Base-by-base conservation (phyloP, 495 filamentous ascomycete species). In the Astrothelium subdiscretum region DNA sequence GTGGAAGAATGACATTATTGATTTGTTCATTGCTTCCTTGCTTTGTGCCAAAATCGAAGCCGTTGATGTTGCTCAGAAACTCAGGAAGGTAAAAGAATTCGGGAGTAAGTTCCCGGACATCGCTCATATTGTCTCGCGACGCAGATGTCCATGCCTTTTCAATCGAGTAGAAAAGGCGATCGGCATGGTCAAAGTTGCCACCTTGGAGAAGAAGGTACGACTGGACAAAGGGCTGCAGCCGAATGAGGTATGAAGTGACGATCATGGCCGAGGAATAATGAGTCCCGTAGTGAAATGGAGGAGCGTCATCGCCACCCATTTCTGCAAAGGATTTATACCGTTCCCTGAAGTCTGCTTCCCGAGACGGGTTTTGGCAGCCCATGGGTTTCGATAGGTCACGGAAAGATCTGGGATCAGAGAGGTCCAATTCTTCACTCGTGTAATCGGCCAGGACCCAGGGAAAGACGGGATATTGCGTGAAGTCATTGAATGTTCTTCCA, bases 181-280 rank as follows among this genome's bases (percentile, higher is more conserved):
- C 95, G 6, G 94, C 87, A 72, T 98, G 94, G 70, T 98, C 94
- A 71, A 97, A 98, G 27, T 77, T 89, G n/a, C 92, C 92, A 26
- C 95, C 94, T 72, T 98, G 94, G 8, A 97, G 80, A n/a, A 97
- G 79, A n/a, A 97, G 81, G 70, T 92, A 97, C 1, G 95, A 96
- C 68, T 96, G 88, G 59, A 96, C 91, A 71, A 97, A 98, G 0
- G 94, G 94, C 64, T 96, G 92, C 13, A 98, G 78, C 5, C 94
- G 87, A 65, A 97, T 97, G 48, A 98, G 81, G 69, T 96, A 98
- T 0, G 92, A 96, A 31, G 90, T 87, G 27, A 98, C 94, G 59
- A 96, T 97, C 94, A 97, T 98, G 22, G 94, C 95, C 4, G 94
- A 97, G 24, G 95, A 97, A 73, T 97, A 98, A 71, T 98, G 94